Conservation (phyloP, 371 early-diverging fungal species). For the Rhizomucor miehei region DNA sequence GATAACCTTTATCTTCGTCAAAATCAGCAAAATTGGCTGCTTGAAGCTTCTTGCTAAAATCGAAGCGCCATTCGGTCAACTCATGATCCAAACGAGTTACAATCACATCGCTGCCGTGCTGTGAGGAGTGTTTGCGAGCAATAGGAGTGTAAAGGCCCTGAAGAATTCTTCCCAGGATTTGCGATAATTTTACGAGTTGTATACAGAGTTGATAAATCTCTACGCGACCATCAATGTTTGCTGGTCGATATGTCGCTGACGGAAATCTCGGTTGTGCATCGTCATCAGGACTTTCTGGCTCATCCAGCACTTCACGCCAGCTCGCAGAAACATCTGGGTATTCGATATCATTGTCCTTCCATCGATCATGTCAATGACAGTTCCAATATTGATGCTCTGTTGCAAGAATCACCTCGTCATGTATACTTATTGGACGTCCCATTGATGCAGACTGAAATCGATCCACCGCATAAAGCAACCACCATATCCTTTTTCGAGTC, state of each 20-base stretch:
- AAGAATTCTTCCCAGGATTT: conserved; percentile 42
- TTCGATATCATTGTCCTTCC: conserved; percentile 38
- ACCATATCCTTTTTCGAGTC: conserved; percentile 44
- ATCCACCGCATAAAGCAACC: conserved; percentile 42
- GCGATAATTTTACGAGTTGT: conserved; percentile 43
- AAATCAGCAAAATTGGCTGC: conserved; percentile 31
- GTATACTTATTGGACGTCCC: conserved; percentile 44
- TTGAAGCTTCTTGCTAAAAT: conserved; percentile 34
- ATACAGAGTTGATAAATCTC: conserved; percentile 41
- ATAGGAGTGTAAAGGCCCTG: conserved; percentile 46
- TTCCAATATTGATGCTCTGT: not conserved
- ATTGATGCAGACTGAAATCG: conserved; percentile 42
- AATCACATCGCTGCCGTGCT: conserved; percentile 40
- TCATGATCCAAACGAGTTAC: conserved; percentile 43
- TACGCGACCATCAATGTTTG: conserved; percentile 11
- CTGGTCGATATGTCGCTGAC: conserved; percentile 34
- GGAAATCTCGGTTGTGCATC: conserved; percentile 29
- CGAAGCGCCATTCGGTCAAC: conserved; percentile 47
- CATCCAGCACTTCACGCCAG: conserved; percentile 42
- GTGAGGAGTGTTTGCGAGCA: conserved; percentile 32
- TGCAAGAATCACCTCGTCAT: conserved; percentile 33
- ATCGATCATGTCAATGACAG: not conserved
- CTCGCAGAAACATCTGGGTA: conserved; percentile 35
- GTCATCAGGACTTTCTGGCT: conserved; percentile 18
- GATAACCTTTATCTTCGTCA: conserved; percentile 35